Conservation (phyloP, 2,329 filamentous ascomycete species). For the Ophioceras dolichostomum region DNA sequence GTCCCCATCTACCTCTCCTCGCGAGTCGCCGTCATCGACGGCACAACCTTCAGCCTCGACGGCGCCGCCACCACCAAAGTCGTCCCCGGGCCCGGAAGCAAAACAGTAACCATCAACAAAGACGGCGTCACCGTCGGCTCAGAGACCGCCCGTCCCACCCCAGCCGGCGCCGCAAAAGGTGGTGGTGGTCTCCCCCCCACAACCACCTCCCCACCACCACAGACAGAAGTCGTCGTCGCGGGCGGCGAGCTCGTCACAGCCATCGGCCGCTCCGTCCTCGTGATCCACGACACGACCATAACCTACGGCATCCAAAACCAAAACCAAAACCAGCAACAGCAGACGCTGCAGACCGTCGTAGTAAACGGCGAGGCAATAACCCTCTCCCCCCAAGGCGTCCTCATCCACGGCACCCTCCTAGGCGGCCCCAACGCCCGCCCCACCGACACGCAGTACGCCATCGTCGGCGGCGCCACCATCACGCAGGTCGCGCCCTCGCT, state of each 20-base stretch:
- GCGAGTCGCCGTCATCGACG: slow-evolving; percentile 26
- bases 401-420: slow-evolving; percentile 25
- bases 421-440: slow-evolving; percentile 25
- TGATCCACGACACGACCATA: slow-evolving; percentile 25
- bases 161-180: not conserved
- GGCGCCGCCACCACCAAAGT: slow-evolving; percentile 22
- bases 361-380: slow-evolving; percentile 32
- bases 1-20: slow-evolving; percentile 28
- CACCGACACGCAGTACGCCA: slow-evolving; percentile 26
- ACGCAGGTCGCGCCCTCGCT: slow-evolving; percentile 34
- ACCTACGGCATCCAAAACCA: slow-evolving; percentile 27
- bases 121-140: slow-evolving; percentile 22
- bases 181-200: too few relatives aligned
- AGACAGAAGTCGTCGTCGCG: slow-evolving; percentile 30
- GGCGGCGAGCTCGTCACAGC: slow-evolving; percentile 32
- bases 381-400: slow-evolving; percentile 32
- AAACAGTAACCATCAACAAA: slow-evolving; percentile 19
- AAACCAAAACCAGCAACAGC: too few relatives aligned
- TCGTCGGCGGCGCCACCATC: slow-evolving; percentile 40
- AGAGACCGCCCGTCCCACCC: slow-evolving; percentile 13
- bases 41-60: slow-evolving; percentile 26
- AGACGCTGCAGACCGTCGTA: slow-evolving; percentile 24
- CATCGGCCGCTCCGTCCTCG: slow-evolving; percentile 29
- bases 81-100: slow-evolving; percentile 14
- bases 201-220: slow-evolving; percentile 4